Conservation (phyloP, 352 stramenopile species). For the Pythium sukuiense region DNA sequence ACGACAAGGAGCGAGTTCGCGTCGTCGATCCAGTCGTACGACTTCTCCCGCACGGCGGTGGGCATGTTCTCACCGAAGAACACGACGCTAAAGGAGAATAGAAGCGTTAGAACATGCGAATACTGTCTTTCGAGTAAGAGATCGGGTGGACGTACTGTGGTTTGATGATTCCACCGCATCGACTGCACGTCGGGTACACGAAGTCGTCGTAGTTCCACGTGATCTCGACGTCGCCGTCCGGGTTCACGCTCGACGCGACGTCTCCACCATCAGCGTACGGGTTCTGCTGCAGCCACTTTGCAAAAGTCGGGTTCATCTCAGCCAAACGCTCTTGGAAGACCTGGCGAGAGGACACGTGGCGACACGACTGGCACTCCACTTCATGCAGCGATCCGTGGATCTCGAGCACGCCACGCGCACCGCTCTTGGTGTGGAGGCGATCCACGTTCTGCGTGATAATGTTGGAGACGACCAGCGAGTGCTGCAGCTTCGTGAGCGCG, state of each 20-base stretch:
- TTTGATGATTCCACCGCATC: conserved; percentile 83
- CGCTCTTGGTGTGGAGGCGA: conserved; percentile 90
- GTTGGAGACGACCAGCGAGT: conserved; percentile 36
- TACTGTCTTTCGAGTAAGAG: too few relatives aligned
- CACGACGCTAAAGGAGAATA: conserved; percentile 72
- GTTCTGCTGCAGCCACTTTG: conserved; percentile 37
- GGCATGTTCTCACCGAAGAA: conserved; percentile 98
- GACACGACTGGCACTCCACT: conserved; percentile 83
- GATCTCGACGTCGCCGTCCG: conserved; percentile 94
- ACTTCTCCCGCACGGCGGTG: conserved; percentile 60
- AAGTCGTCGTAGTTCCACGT: conserved; percentile 85
- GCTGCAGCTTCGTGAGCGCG: conserved; percentile 84
- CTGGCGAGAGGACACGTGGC: conserved; percentile 60
- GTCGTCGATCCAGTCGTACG: conserved; percentile 68
- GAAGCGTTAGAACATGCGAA: too few relatives aligned
- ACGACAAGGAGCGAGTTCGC: conserved; percentile 91
- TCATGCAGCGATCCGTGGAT: conserved; percentile 93
- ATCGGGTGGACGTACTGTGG: conserved; percentile 51
- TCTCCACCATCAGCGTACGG: conserved; percentile 44
- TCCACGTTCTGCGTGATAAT: conserved; percentile 99
- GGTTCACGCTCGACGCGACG: conserved; percentile 83
- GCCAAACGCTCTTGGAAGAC: conserved; percentile 88
- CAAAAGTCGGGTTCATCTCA: conserved; percentile 73
- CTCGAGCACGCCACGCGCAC: conserved; percentile 88
- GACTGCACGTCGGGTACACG: conserved; percentile 62